Evolutionary conservation across 257 asterid species (phyloP).

Genomic region (Solanum sejunctum): DNA sequence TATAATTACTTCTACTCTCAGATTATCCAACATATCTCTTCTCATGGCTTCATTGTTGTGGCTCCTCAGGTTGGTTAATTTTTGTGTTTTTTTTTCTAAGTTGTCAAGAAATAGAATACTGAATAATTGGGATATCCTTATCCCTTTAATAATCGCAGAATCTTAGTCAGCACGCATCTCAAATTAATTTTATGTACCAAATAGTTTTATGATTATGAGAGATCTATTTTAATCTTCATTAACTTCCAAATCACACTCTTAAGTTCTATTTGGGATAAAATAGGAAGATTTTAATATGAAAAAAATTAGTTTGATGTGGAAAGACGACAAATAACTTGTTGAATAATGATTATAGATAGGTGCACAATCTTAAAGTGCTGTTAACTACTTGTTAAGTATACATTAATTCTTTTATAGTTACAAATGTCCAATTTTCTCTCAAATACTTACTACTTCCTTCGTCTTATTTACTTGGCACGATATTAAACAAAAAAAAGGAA

Average conservation of each 20-base stretch:
- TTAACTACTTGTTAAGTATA: not conserved
- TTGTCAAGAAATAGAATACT: not conserved
- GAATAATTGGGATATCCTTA: not conserved
- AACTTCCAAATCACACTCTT: too few relatives aligned
- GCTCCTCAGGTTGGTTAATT: constrained; percentile 64
- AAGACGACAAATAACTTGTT: not conserved
- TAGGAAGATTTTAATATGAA: not conserved
- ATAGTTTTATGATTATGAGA: not conserved
- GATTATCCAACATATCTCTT: constrained; percentile 62
- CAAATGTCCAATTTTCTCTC: not conserved
- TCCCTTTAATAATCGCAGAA: not conserved
- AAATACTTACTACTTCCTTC: too few relatives aligned
- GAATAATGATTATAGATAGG: not conserved
- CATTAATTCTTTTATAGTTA: not conserved
- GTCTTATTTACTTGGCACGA: too few relatives aligned
- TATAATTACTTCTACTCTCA: constrained; percentile 74
- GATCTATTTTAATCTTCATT: too few relatives aligned
- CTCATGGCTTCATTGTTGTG: constrained; percentile 77
- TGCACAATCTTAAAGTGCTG: not conserved
- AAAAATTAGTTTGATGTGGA: not conserved
- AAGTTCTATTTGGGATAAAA: not conserved
- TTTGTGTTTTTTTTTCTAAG: not conserved
- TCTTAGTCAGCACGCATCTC: not conserved
- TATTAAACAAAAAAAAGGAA: too few relatives aligned
- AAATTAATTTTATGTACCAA: too few relatives aligned